Evolutionary conservation across 352 stramenopile genomes (phyloP).

Genomic region (Phytophthora megakarya): DNA sequence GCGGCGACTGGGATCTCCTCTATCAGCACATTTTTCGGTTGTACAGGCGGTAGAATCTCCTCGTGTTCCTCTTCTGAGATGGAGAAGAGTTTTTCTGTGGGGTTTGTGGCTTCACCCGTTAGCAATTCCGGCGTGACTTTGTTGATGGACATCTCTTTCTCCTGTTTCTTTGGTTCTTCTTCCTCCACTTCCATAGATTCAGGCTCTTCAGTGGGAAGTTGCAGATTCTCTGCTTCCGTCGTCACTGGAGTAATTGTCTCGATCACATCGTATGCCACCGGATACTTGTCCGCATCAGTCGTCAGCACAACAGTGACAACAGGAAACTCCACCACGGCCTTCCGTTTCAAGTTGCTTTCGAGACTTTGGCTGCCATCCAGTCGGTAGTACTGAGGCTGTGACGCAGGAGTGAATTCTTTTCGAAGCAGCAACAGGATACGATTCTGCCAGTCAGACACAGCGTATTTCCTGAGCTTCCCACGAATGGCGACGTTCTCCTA

Average conservation of each 20-base stretch:
- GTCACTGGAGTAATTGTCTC: slow-evolving; percentile 44
- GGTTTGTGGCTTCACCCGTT: slow-evolving; percentile 4
- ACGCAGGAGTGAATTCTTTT: slow-evolving; percentile 79
- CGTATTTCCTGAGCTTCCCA: slow-evolving; percentile 76
- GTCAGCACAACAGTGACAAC: slow-evolving; percentile 63
- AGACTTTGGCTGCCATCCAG: slow-evolving; percentile 65
- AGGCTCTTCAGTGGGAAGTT: slow-evolving; percentile 2
- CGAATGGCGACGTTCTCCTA: slow-evolving; percentile 75
- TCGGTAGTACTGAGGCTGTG: slow-evolving; percentile 73
- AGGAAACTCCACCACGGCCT: slow-evolving; percentile 82
- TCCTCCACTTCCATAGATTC: slow-evolving; percentile 25
- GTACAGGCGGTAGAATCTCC: not conserved
- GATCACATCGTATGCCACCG: slow-evolving; percentile 69
- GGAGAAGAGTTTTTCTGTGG: slow-evolving; percentile 23
- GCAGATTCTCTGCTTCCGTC: slow-evolving; percentile 8
- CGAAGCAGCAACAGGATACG: slow-evolving; percentile 67
- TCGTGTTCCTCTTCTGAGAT: slow-evolving; percentile 28
- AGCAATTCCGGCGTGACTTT: slow-evolving; percentile 18
- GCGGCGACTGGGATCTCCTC: slow-evolving; percentile 34
- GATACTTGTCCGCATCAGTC: slow-evolving; percentile 56
- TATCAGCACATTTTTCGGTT: slow-evolving; percentile 30
- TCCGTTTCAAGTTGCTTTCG: slow-evolving; percentile 78
- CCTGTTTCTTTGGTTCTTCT: not conserved
- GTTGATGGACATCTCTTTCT: not conserved
- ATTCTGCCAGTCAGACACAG: slow-evolving; percentile 53